phyloP scores from a whole-genome alignment of 495 filamentous ascomycete genomes.

The Chaetomium cochliodes region DNA sequence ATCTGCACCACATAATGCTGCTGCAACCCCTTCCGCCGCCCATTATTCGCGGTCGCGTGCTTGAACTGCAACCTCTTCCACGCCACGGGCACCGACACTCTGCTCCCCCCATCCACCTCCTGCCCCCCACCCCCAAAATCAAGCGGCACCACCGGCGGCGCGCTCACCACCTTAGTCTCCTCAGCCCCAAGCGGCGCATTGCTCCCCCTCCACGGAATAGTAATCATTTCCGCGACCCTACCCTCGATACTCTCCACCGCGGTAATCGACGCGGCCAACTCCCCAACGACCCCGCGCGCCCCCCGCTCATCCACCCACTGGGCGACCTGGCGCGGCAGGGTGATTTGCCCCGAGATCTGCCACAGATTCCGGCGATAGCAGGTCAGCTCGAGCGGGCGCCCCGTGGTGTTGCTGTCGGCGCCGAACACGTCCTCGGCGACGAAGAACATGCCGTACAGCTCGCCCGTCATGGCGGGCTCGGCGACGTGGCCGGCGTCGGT shows the following conservation, averaged over 20 bases:
- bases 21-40: constrained; percentile 66
- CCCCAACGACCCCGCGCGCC: constrained; percentile 68
- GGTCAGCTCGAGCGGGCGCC: constrained; percentile 74
- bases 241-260: constrained; percentile 90
- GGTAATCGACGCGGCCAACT: constrained; percentile 75
- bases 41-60: constrained; percentile 85
- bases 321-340: constrained; percentile 66
- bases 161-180: constrained; percentile 48
- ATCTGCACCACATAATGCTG: constrained; percentile 70
- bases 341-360: constrained; percentile 82
- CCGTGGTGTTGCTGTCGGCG: constrained; percentile 42
- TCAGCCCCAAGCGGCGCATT: constrained; percentile 54
- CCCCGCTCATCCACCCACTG: constrained; percentile 77
- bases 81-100: constrained; percentile 73
- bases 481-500: constrained; percentile 33
- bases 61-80: constrained; percentile 94
- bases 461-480: constrained; percentile 70
- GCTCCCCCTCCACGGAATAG: constrained; percentile 87
- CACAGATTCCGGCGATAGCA: constrained; percentile 91
- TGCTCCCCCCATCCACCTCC: constrained; percentile 61
- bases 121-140: constrained; percentile 71
- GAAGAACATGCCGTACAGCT: constrained; percentile 94
- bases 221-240: constrained; percentile 84
- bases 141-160: constrained; percentile 61
- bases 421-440: constrained; percentile 71